A percentile compares a stretch with the other conserved stretches of the same genome.
These are phyloP conservation scores for Fusarium caatingaense DNA, from an alignment of 2,329 filamentous ascomycete genomes.

Conservation along the genomic window DNA sequence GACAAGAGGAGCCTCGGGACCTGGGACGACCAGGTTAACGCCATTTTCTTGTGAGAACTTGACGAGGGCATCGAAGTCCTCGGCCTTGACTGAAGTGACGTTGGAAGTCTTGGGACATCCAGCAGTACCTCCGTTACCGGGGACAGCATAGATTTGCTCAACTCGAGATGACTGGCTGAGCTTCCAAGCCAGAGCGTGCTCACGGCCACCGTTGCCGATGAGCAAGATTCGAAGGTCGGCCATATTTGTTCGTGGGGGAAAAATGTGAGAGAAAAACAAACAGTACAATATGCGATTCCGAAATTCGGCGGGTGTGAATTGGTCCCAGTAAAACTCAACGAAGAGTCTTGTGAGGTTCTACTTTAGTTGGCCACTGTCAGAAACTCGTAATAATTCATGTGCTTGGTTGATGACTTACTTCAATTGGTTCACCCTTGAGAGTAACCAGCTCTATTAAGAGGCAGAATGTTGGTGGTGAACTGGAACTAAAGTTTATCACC, in stretches of 20 bases:
- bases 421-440: conserved; percentile 37
- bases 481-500: conserved; percentile 21
- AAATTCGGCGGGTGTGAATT: conserved; percentile 29
- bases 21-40: conserved; percentile 87
- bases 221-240: conserved; percentile 77
- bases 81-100: conserved; percentile 72
- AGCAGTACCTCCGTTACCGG: conserved; percentile 90
- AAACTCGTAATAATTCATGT: background rate
- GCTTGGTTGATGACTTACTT: background rate
- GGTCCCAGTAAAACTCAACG: conserved; percentile 12
- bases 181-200: conserved; percentile 96
- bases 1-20: conserved; percentile 93
- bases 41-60: conserved; percentile 77
- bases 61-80: conserved; percentile 83
- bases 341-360: conserved; percentile 16
- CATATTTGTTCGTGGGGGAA: conserved; percentile 39
- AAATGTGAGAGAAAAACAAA: conserved; percentile 21
- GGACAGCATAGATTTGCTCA: conserved; percentile 76
- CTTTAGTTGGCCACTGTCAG: conserved; percentile 1
- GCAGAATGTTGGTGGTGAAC: conserved; percentile 26
- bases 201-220: conserved; percentile 92
- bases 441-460: conserved; percentile 38
- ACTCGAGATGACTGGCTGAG: conserved; percentile 84
- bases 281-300: conserved; percentile 30
- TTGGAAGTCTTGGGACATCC: conserved; percentile 78